Evolutionary conservation across 2,329 filamentous ascomycete genomes (phyloP), one percentile per base, ranked within the genome.

Genomic region (Remersonia thermophila): DNA sequence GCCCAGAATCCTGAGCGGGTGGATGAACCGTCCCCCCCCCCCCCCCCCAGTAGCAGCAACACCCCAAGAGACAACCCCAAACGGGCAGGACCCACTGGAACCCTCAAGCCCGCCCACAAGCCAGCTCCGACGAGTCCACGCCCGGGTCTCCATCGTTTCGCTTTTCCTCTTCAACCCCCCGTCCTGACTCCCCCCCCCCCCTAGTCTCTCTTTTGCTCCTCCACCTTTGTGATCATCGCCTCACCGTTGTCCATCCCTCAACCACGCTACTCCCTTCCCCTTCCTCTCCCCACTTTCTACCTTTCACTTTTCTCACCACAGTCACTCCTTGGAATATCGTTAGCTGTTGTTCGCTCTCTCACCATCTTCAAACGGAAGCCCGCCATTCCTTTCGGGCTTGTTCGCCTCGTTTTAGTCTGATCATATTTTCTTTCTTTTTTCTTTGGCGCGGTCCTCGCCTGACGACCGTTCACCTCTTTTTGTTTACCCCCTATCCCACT

Each of bases 381-480:
- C 65, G 63, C 51, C 66, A 69, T 62, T 69, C 66, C 67, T 69
- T 67, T 56, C 64, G 57, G 57, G 58, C n/a, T 59, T 35, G 13
- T 59, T 63, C 62, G 54, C 63, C 58, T 26, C 18, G 6, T 32
- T 32, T 32, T 9, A 4, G 6, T 23, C 20, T 9, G 9, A 12
- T 25, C 17, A 20, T 23, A 23, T 25, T 56, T 59, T 57, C 53
- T 59, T 44, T 47, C 46, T 51, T 51, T 47, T 48, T 47, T 47
- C 9, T 5, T 23, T 5, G 20, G 5, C 20, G 9, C 20, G 9
- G 20, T 23, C 20, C n/a, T n/a, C n/a, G n/a, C n/a, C n/a, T n/a
- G n/a, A n/a, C n/a, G n/a, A n/a, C n/a, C n/a, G 41, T 45, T 37
- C 43, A 36, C 41, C 38, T 57, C 40, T 41, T 42, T 16, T 18